Base-by-base conservation (phyloP, 2,329 filamentous ascomycete species). In the Fusarium sp. region DNA sequence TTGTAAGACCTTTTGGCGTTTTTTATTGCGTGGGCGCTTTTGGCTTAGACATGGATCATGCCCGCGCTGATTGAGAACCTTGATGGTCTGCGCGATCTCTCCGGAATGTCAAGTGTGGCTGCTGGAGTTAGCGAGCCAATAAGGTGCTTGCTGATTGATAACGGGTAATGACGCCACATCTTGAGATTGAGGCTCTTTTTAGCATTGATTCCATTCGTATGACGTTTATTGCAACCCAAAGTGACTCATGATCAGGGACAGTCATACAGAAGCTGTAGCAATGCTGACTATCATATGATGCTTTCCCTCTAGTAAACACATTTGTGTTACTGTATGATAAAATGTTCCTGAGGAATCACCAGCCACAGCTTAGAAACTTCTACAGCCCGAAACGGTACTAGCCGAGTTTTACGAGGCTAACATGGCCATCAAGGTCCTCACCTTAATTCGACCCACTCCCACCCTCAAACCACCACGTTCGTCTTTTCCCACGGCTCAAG, bases 341-440 rank as follows among this genome's bases (percentile, higher is more conserved):
- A 24, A 24, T 22, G 36, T 24, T 26, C 14, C 18, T 39, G 22
- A 13, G 24, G 45, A 26, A 34, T 22, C 52, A 45, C n/a, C 11
- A 72, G 73, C 73, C 73, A 75, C 73, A 75, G 8, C 22, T 32
- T 8, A 42, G 59, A 56, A 22, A 41, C 47, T 66, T 66, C 59
- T 42, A 51, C 11, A 42, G 34, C 51, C 61, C 54, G 52, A 65
- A 68, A 45, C 52, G 39, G 45, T 41, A 58, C 56, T 69, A 60
- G 38, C 61, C 34, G 52, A 34, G 24, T 24, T 61, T 38, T 24
- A 60, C 58, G 52, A 52, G 51, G 63, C 73, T 65, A 74, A 65
- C 28, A 63, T 65, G 72, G 70, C 77, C 77, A 78, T 78, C 77
- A 78, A 75, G 77, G 77, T 78, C 59, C 77, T 78, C 77, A 78